Evolutionary conservation across 345 rosid genomes (phyloP).

Genomic region (Orychophragmus violaceus): DNA sequence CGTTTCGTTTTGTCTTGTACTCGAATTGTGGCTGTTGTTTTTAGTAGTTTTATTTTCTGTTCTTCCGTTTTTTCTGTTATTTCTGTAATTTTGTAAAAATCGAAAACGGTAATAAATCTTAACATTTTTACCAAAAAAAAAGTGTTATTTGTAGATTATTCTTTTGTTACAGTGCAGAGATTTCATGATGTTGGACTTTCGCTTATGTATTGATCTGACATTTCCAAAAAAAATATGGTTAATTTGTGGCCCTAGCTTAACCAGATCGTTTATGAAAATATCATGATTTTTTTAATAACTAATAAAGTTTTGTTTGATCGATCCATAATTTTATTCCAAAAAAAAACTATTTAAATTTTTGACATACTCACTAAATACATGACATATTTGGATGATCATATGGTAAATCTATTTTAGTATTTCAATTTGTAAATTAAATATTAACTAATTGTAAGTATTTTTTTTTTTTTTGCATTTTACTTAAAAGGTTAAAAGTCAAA

Average conservation of each 20-base stretch:
- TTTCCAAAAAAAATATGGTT: neutral
- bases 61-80: too few relatives aligned
- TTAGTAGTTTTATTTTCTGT: too few relatives aligned
- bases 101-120: too few relatives aligned
- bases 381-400: neutral
- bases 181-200: neutral
- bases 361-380: neutral
- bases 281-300: neutral
- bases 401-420: too few relatives aligned
- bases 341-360: neutral
- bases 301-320: neutral
- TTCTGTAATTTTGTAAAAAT: too few relatives aligned
- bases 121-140: neutral
- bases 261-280: neutral
- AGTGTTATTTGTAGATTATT: too few relatives aligned
- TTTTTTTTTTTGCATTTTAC: too few relatives aligned
- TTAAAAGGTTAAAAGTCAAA: too few relatives aligned
- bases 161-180: neutral
- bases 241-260: neutral
- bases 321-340: neutral
- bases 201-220: neutral
- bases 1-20: too few relatives aligned
- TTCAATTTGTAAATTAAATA: too few relatives aligned
- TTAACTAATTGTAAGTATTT: too few relatives aligned
- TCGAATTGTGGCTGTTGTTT: too few relatives aligned